Evolutionary conservation across 495 filamentous ascomycete species (phyloP).

Genomic region (Penicillium cinerascens): DNA sequence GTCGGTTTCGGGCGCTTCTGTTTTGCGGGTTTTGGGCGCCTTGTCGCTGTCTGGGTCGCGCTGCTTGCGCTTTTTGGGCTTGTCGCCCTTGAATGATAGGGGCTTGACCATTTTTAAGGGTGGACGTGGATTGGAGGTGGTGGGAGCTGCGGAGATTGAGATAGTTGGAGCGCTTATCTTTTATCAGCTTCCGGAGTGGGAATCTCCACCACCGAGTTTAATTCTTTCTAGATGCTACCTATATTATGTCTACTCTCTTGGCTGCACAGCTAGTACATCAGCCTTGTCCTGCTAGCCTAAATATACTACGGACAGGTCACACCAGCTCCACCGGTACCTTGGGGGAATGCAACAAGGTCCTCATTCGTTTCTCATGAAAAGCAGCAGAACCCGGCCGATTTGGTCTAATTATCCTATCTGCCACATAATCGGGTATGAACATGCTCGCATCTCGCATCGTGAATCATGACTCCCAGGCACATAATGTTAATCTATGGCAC

Average conservation of each 20-base stretch:
- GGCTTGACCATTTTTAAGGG: conserved; percentile 63
- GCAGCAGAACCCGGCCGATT: too few species aligned
- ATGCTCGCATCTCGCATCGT: not conserved
- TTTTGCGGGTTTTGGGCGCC: conserved; percentile 39
- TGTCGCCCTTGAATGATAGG: conserved; percentile 94
- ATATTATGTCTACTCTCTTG: not conserved
- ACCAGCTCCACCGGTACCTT: not conserved
- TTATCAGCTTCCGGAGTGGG: not conserved
- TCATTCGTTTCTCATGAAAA: not conserved
- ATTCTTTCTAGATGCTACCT: too few species aligned
- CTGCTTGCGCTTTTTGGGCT: conserved; percentile 83
- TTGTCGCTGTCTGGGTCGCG: conserved; percentile 35
- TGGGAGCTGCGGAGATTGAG: conserved; percentile 3
- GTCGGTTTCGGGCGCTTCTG: conserved; percentile 20
- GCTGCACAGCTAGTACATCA: not conserved
- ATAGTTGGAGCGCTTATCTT: not conserved
- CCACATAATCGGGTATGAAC: not conserved
- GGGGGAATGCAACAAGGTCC: not conserved
- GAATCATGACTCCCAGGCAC: not conserved
- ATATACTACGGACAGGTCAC: not conserved
- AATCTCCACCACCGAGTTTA: too few species aligned
- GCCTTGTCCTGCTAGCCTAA: too few species aligned
- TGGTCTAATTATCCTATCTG: too few species aligned
- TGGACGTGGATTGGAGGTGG: conserved; percentile 1
- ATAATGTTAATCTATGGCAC: not conserved